phyloP scores from a whole-genome alignment of 176 grass and related monocot species.

The Miscanthus lutarioriparius region DNA sequence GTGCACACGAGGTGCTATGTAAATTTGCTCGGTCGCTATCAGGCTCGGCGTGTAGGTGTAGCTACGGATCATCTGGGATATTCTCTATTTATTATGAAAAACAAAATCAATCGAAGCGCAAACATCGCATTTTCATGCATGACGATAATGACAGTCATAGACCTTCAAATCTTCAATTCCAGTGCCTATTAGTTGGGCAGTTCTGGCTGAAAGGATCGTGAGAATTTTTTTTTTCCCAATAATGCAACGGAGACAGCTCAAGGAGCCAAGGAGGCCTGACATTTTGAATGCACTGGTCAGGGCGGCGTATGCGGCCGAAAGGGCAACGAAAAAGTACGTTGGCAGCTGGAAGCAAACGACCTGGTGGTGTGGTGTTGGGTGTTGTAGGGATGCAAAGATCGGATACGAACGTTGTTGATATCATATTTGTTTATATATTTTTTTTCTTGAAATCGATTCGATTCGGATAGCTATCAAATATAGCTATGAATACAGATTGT shows the following conservation, averaged over 20 bases:
- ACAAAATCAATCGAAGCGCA: background rate
- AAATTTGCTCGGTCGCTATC: background rate
- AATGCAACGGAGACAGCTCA: conserved; percentile 23
- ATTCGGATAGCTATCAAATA: too few relatives aligned
- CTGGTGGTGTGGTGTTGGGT: too few relatives aligned
- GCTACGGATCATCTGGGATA: background rate
- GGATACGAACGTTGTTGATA: too few relatives aligned
- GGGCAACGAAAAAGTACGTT: background rate
- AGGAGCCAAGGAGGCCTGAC: background rate
- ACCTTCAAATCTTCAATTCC: background rate
- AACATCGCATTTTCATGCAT: background rate
- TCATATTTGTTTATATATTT: too few relatives aligned
- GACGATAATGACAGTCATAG: background rate
- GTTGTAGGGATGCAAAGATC: too few relatives aligned
- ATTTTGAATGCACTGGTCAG: conserved; percentile 29
- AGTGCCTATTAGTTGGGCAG: background rate
- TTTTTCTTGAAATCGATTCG: too few relatives aligned
- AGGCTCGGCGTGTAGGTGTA: background rate
- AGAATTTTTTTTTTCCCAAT: background rate
- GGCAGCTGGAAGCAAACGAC: conserved; percentile 3
- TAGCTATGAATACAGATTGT: too few relatives aligned
- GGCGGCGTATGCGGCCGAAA: conserved; percentile 9
- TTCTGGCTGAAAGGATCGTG: background rate
- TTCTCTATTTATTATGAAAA: background rate
- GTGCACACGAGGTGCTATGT: background rate